phyloP scores from a whole-genome alignment of 192 early-diverging fungal genomes.

The Podila epigama region DNA sequence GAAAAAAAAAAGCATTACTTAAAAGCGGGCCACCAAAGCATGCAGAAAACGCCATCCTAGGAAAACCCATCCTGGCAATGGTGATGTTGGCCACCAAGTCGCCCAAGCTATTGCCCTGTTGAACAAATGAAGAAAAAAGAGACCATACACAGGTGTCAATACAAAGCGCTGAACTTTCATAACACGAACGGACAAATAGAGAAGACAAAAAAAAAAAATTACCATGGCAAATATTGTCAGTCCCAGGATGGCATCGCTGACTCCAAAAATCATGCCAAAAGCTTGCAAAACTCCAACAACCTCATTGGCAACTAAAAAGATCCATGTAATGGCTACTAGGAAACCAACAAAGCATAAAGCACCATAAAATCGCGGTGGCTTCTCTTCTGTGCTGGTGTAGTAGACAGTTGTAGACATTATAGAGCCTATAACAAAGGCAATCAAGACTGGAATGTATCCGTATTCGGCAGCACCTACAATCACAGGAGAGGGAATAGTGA shows the following conservation, averaged over 20 bases:
- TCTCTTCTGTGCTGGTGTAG: constrained; percentile 41
- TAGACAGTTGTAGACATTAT: constrained; percentile 23
- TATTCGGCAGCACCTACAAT: constrained; percentile 29
- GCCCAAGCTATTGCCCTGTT: constrained; percentile 79
- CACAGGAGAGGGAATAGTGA: neutral
- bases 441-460: constrained; percentile 29
- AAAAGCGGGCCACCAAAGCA: constrained; percentile 95
- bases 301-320: constrained; percentile 89
- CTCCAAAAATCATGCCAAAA: constrained; percentile 76
- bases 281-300: constrained; percentile 87
- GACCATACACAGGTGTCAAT: neutral
- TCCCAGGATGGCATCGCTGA: constrained; percentile 84
- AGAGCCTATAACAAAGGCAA: constrained; percentile 39
- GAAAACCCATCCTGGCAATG: constrained; percentile 90
- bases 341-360: constrained; percentile 76
- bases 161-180: neutral
- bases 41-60: constrained; percentile 94
- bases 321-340: constrained; percentile 81
- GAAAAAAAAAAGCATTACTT: constrained; percentile 54
- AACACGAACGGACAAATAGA: no score
- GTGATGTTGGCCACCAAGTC: constrained; percentile 94
- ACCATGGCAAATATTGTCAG: constrained; percentile 88
- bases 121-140: neutral
- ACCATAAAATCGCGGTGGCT: constrained; percentile 54
- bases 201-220: constrained; percentile 16